Evolutionary conservation across 176 grass and related monocot genomes (phyloP).

Genomic region (Miscanthus lutarioriparius): DNA sequence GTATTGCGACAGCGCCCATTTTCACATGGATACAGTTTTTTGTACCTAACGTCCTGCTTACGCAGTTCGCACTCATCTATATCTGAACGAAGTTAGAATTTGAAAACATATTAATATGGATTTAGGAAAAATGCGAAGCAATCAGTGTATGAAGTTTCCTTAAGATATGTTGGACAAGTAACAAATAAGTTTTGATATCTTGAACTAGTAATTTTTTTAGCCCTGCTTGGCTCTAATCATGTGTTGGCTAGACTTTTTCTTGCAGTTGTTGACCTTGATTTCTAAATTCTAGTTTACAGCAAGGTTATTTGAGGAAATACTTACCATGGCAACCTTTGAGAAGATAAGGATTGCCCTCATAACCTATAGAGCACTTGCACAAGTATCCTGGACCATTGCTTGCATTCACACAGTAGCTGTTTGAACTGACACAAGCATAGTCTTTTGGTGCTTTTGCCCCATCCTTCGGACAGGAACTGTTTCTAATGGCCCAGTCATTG

Average conservation of each 20-base stretch:
- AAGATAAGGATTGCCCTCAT: constrained; percentile 31
- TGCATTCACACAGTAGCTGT: too few species aligned
- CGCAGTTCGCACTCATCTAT: constrained; percentile 33
- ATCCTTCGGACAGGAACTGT: too few species aligned
- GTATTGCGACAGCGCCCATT: constrained; percentile 36
- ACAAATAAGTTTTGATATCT: too few species aligned
- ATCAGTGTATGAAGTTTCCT: background rate
- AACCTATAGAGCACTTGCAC: constrained; percentile 10
- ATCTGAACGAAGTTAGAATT: constrained; percentile 6
- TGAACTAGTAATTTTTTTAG: too few species aligned
- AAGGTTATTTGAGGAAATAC: background rate
- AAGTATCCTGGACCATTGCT: too few species aligned
- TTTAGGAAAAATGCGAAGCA: background rate
- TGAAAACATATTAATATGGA: background rate
- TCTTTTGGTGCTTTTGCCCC: too few species aligned
- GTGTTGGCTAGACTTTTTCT: too few species aligned
- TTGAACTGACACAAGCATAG: too few species aligned
- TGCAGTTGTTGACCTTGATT: background rate
- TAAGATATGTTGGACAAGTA: too few species aligned
- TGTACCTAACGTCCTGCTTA: background rate
- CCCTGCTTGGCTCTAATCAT: background rate
- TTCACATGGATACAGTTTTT: constrained; percentile 32
- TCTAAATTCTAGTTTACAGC: background rate
- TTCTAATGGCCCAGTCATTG: too few species aligned
- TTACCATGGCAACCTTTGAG: background rate